phyloP scores from a whole-genome alignment of 2,329 filamentous ascomycete genomes.

The Teratosphaeria nubilosa region DNA sequence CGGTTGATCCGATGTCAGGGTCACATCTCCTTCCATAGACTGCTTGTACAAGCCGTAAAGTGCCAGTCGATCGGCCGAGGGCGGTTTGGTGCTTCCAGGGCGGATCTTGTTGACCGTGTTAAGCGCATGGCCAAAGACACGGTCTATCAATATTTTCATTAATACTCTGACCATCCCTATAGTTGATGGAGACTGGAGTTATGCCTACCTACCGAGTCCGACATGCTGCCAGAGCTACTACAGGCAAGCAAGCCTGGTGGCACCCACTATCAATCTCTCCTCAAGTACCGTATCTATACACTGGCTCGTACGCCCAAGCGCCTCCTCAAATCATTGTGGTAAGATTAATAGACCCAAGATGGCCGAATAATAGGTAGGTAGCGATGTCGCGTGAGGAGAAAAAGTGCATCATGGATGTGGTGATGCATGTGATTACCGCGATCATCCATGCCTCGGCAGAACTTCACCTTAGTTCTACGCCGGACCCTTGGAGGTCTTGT shows the following conservation, averaged over 20 bases:
- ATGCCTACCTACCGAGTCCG: slow-evolving; percentile 7
- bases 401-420: neutral
- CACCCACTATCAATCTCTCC: neutral
- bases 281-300: neutral
- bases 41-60: slow-evolving; percentile 99
- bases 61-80: slow-evolving; percentile 70
- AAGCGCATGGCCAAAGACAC: slow-evolving; percentile 96
- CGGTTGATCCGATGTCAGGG: slow-evolving; percentile 78
- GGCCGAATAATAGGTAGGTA: neutral
- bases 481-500: too few species aligned
- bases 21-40: slow-evolving; percentile 96
- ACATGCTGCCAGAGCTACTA: neutral
- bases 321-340: neutral
- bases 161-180: neutral
- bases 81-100: slow-evolving; percentile 81
- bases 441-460: neutral
- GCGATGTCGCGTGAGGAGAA: neutral
- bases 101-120: slow-evolving; percentile 98
- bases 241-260: neutral
- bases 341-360: neutral
- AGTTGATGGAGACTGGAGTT: neutral
- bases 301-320: neutral
- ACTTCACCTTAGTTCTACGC: neutral
- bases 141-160: slow-evolving; percentile 48
- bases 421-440: neutral